Base-by-base conservation (phyloP, 1,139 yeast genomes). In the Debaryomycetaceae sp. region DNA sequence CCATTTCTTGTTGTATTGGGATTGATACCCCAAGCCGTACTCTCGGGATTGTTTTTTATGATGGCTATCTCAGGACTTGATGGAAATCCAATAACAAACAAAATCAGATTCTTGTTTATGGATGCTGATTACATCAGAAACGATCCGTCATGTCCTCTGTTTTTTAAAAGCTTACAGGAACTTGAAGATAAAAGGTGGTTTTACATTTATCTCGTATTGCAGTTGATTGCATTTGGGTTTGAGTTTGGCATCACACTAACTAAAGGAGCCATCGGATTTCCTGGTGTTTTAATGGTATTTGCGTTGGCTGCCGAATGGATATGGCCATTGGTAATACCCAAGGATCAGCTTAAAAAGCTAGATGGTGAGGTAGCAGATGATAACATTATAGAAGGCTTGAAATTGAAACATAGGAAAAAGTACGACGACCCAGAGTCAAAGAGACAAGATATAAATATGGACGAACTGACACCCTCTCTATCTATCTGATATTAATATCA, bases 231-330 rank as follows among this genome's bases (percentile, higher is more conserved):
- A 0, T 84, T 83, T 37, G 83, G 78, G 0, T 85, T 80, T 0
- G 98, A 92, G 56, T 84, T 88, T 49, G 95, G 83, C 0, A 89
- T 92, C 30, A 86, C 95, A 0, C 79, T 84, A 56, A 87, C 96
- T 0, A 80, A 75, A 44, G 98, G 92, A 0, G 98, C 98, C 0
- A 89, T 92, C 30, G 98, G 96, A 2, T 92, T 92, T 55, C 98
- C 98, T 0, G 86, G 88, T 1, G 88, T 91, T 0, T 65, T 92
- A 39, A 48, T 73, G 52, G 58, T 70, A 39, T 70, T 70, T 47
- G 73, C 92, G 36, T 55, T 73, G 16, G 75, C 88, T 39, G 87
- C 87, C 41, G 78, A 78, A 29, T 69, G 89, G 54, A 77, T 87
- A 0, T 82, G 92, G 67, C 88, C 87, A 0, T 59, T 59, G 40